Conservation (phyloP, 2,329 filamentous ascomycete genomes). For the Penicillium griseofulvum region DNA sequence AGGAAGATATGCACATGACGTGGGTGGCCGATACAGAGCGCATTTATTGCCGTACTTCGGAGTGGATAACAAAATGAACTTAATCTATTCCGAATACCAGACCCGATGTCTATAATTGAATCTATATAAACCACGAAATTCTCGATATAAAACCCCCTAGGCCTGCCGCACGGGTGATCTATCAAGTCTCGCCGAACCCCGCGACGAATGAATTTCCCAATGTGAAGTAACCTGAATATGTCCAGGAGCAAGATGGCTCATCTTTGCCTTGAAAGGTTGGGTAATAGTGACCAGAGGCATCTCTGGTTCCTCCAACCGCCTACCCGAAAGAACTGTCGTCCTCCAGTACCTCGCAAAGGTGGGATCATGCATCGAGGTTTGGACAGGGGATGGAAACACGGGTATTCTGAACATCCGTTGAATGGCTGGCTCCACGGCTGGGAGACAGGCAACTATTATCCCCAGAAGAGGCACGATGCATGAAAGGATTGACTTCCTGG, state of each 20-base stretch:
- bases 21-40: background rate
- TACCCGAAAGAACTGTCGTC: conserved; percentile 6
- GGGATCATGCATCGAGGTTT: background rate
- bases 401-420: conserved; percentile 3
- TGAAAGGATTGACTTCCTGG: conserved; percentile 15
- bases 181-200: conserved; percentile 21
- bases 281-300: conserved; percentile 15
- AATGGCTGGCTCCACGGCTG: conserved; percentile 9
- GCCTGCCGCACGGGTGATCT: conserved; percentile 13
- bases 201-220: conserved; percentile 26
- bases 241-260: conserved; percentile 16
- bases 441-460: conserved; percentile 19
- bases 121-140: background rate
- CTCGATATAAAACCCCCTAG: background rate
- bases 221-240: conserved; percentile 24
- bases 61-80: background rate
- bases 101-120: background rate
- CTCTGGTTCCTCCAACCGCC: conserved; percentile 12
- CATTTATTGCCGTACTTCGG: background rate
- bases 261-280: conserved; percentile 14
- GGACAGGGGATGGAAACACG: conserved; percentile 1
- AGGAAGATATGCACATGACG: too few species aligned
- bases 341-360: conserved; percentile 14
- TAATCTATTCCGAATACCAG: background rate
- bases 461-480: conserved; percentile 10